Evolutionary conservation across 352 stramenopile genomes (phyloP), one percentile per base, ranked within the genome.

Genomic region (Phytophthora meadii): DNA sequence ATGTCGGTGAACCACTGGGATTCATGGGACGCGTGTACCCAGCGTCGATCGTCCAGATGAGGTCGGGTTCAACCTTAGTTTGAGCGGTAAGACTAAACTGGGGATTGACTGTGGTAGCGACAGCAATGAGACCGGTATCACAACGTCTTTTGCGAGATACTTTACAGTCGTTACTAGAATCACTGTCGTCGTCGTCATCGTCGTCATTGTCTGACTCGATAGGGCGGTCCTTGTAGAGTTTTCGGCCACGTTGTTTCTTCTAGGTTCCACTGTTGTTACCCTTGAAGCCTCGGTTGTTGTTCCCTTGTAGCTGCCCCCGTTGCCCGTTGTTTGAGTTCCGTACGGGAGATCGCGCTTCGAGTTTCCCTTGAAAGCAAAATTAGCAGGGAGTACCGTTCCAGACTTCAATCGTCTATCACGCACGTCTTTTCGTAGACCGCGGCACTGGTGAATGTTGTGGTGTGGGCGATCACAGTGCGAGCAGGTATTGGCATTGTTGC

Each of bases 1-100:
- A 64, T 62, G 2, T 41, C 7, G 0, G 24, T 52, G 25, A 61
- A 70, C 63, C 41, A 65, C 47, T 53, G 42, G 40, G 50, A 32
- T 47, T 62, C 37, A 25, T 68, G 60, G 24, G 60, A 25, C 51
- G 27, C n/a, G 44, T 57, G 17, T 44, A 68, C 27, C 60, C 51
- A 55, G 60, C 58, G 36, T 52, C 44, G n/a, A 63, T 59, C 1
- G 53, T 58, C 45, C 52, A 2, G 19, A 15, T 1, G 11, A 1
- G 5, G 48, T 22, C 19, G 1, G 19, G 19, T 22, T 22, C 19
- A 22, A 22, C 19, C 19, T 37, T 54, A 2, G 39, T 37, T 44
- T 59, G 25, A 24, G 52, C 52, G 0, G 37, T 24, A 1, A 58
- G 46, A 8, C 52, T 63, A 2, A 58, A 1, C 4, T 24, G 40